These are phyloP conservation scores for Botrytis squamosa DNA, from an alignment of 2,329 filamentous ascomycete species.

Conservation along the genomic window DNA sequence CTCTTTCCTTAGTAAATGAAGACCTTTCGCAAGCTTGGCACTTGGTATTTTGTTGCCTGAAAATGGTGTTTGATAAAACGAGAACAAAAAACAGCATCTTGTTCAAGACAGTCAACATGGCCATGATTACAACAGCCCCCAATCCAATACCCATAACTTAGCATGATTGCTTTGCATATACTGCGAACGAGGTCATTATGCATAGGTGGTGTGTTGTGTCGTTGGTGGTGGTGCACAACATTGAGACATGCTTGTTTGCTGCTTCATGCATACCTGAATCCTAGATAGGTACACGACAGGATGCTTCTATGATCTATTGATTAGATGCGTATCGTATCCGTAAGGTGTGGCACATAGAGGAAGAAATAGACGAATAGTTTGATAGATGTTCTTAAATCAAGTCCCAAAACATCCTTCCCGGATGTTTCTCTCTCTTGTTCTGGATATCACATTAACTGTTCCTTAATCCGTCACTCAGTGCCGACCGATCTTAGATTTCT, in stretches of 20 bases:
- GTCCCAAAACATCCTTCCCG: neutral
- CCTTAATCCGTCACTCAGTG: neutral
- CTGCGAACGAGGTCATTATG: neutral
- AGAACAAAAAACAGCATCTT: neutral
- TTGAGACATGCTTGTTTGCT: neutral
- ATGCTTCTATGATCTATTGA: conserved; percentile 19
- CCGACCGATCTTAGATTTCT: neutral
- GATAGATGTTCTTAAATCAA: neutral
- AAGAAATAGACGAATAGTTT: neutral
- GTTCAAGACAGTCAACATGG: neutral
- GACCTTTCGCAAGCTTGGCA: neutral
- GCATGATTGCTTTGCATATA: neutral
- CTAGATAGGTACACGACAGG: conserved; percentile 6
- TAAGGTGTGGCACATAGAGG: neutral
- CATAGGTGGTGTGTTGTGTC: neutral
- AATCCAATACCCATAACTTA: neutral
- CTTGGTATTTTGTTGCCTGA: neutral
- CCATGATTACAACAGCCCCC: too few relatives aligned
- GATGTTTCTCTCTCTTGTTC: neutral
- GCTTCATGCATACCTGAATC: neutral
- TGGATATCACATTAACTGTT: neutral
- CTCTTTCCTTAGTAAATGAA: neutral
- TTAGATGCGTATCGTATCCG: neutral
- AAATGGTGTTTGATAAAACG: neutral
- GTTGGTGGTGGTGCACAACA: neutral